Conservation (phyloP, 345 rosid genomes). For the Hibiscus tridactylites region DNA sequence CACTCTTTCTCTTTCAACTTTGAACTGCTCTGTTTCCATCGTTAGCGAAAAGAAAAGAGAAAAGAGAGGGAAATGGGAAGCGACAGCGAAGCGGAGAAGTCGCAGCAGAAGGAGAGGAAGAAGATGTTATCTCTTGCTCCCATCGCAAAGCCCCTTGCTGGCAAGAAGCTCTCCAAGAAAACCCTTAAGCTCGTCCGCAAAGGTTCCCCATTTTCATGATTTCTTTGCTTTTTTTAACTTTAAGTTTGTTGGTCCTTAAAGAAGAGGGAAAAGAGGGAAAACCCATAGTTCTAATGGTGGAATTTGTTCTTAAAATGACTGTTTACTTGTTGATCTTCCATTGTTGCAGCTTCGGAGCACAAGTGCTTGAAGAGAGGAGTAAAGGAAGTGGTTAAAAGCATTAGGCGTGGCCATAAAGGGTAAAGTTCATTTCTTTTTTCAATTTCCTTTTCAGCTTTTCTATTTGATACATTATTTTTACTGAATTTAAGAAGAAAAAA, state of each 20-base stretch:
- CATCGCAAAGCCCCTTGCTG: constrained; percentile 87
- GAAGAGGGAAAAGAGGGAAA: too few species aligned
- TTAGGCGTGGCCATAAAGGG: constrained; percentile 89
- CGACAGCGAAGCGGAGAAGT: constrained; percentile 70
- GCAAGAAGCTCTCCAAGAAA: constrained; percentile 77
- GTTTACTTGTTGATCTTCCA: background rate
- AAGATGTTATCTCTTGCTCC: constrained; percentile 56
- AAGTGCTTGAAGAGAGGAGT: constrained; percentile 98
- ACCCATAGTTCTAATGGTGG: background rate
- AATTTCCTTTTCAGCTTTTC: too few species aligned
- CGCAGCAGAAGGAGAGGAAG: constrained; percentile 34
- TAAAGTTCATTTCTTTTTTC: constrained; percentile 1
- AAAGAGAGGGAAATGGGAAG: constrained; percentile 46
- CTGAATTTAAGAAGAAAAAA: too few species aligned
- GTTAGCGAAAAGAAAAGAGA: background rate
- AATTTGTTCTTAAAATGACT: background rate
- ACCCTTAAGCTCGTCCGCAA: constrained; percentile 84
- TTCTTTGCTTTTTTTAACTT: too few species aligned
- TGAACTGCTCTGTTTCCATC: background rate
- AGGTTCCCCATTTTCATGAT: constrained; percentile 24
- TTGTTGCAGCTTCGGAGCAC: constrained; percentile 59
- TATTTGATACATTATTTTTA: too few species aligned
- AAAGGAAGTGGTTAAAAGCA: constrained; percentile 92
- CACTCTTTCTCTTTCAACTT: background rate
- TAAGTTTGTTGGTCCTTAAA: too few species aligned